Evolutionary conservation across 345 rosid genomes (phyloP), one percentile per base, ranked within the genome.

Genomic region (Cardiospermum halicacabum): DNA sequence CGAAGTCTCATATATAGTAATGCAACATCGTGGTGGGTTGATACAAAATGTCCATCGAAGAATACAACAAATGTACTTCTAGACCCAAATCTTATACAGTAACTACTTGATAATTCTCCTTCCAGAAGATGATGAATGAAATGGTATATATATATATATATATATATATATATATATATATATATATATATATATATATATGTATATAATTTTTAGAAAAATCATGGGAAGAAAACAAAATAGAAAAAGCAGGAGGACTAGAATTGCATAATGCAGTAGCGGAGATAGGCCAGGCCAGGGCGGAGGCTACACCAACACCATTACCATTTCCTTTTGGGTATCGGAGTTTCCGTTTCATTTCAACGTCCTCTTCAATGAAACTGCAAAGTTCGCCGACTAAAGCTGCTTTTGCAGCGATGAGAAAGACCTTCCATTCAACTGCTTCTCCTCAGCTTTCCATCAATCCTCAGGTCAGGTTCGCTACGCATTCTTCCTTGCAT

Each of bases 401-500:
- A 68, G 45, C 69, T 6, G 69, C 70, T 13, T 36, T 71, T 42
- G 54, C 51, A 7, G 34, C 71, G 62, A 45, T 65, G 60, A 68
- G 51, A 64, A 59, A 39, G 5, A 56, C 65, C 30, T 64, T 69
- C 53, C 66, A 36, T 43, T 75, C 68, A 12, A 47, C 68, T n/a
- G 53, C 60, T 53, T 43, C 67, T 22, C 25, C 15, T 49, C 53
- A 37, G 42, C 55, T 50, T 42, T 19, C 47, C 4, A 37, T 10
- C 53, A 11, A 18, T 61, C 60, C 62, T 57, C 80, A 64, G 80
- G 78, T 79, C 42, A 19, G n/a, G 18, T 57, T 37, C 19, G 32
- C 18, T 59, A 2, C 15, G 0, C 34, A 39, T 5, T 27, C 4
- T 19, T 60, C 25, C n/a, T 60, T 26, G 5, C 26, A 16, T 16